These are phyloP conservation scores for Syzygium grande DNA, from an alignment of 345 rosid genomes.

Conservation along the genomic window DNA sequence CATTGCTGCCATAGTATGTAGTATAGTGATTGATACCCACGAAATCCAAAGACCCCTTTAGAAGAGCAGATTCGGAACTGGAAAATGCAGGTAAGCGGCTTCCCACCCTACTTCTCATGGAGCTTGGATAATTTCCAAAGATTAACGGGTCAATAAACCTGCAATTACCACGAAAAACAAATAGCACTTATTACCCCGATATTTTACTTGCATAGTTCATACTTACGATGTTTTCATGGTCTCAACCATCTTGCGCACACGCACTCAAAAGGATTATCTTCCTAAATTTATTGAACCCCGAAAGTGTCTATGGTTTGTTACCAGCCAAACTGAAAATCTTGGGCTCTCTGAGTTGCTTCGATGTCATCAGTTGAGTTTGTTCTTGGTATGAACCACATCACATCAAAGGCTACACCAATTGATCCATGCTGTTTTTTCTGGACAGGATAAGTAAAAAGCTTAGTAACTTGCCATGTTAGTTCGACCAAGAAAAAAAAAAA, in stretches of 20 bases:
- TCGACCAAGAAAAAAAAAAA: no score
- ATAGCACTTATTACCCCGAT: not conserved
- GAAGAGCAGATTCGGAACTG: constrained; percentile 36
- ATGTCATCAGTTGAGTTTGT: constrained; percentile 45
- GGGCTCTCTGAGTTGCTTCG: constrained; percentile 88
- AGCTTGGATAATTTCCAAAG: constrained; percentile 79
- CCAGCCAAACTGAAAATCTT: constrained; percentile 99
- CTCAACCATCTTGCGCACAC: not conserved
- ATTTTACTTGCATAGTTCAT: not conserved
- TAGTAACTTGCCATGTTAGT: not conserved
- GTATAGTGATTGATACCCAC: constrained; percentile 97
- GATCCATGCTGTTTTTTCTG: constrained; percentile 74
- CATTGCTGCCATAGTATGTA: constrained; percentile 54
- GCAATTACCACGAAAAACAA: not conserved
- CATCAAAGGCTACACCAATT: constrained; percentile 65
- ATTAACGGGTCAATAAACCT: constrained; percentile 92
- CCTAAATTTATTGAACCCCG: not conserved
- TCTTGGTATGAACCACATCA: constrained; percentile 74
- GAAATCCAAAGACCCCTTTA: constrained; percentile 83
- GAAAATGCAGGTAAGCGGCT: constrained; percentile 67
- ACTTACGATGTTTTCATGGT: not conserved
- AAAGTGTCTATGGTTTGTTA: constrained; percentile 4
- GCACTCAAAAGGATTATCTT: not conserved
- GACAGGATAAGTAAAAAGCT: not conserved
- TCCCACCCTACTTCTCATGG: constrained; percentile 77